These are phyloP conservation scores for Pyronema domesticum DNA, from an alignment of 495 filamentous ascomycete species.

Conservation along the genomic window DNA sequence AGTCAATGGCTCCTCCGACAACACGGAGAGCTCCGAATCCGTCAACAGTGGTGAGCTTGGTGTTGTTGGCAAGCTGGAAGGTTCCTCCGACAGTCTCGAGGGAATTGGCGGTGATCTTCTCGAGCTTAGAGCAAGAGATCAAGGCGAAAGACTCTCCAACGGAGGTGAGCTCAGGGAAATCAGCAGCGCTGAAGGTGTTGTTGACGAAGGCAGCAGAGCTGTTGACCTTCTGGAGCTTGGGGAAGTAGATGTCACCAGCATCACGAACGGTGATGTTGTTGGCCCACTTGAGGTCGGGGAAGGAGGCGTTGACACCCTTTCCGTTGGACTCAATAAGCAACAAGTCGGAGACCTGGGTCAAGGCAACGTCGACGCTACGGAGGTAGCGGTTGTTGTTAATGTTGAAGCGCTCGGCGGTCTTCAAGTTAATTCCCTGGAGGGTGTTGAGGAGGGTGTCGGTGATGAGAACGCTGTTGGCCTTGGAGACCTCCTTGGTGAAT, in stretches of 20 bases:
- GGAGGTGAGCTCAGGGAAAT: slow-evolving; percentile 61
- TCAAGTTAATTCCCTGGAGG: slow-evolving; percentile 62
- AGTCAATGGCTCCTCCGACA: slow-evolving; percentile 75
- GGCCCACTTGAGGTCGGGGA: slow-evolving; percentile 62
- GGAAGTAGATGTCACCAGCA: slow-evolving; percentile 52
- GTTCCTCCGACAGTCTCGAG: slow-evolving; percentile 57
- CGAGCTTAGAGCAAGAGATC: slow-evolving; percentile 54
- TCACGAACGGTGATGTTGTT: slow-evolving; percentile 80
- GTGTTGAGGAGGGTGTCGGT: slow-evolving; percentile 61
- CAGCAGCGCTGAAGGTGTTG: slow-evolving; percentile 50
- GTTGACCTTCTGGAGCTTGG: slow-evolving; percentile 59
- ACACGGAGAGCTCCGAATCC: slow-evolving; percentile 46
- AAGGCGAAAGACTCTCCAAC: slow-evolving; percentile 60
- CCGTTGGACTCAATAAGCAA: slow-evolving; percentile 49
- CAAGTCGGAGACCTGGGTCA: slow-evolving; percentile 45
- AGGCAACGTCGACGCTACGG: slow-evolving; percentile 48
- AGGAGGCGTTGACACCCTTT: slow-evolving; percentile 35
- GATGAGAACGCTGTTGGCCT: slow-evolving; percentile 50
- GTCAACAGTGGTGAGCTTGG: slow-evolving; percentile 41
- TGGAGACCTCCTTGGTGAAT: slow-evolving; percentile 42
- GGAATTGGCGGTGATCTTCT: slow-evolving; percentile 54
- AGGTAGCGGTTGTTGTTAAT: slow-evolving; percentile 69
- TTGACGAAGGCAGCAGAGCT: slow-evolving; percentile 69
- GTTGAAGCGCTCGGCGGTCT: slow-evolving; percentile 41
- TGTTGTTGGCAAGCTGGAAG: slow-evolving; percentile 78